Conservation (phyloP, 805 yeast species). For the Kluyveromyces wickerhamii region DNA sequence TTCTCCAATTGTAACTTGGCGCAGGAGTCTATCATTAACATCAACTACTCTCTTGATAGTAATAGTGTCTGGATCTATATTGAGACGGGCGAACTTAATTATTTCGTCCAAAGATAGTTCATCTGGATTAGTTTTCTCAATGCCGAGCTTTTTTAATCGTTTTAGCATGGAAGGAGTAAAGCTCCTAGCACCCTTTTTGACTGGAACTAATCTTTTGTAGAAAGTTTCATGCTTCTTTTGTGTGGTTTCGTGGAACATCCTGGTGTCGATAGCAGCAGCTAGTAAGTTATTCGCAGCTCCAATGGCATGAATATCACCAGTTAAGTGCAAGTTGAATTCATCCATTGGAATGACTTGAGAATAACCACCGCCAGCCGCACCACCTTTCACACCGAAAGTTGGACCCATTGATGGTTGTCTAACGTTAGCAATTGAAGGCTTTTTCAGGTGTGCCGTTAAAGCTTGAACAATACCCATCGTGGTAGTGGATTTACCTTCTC, state of each 20-base stretch:
- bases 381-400: constrained; percentile 97
- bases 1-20: constrained; percentile 84
- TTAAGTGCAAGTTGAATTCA: constrained; percentile 93
- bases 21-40: constrained; percentile 83
- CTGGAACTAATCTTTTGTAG: constrained; percentile 80
- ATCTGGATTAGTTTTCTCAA: constrained; percentile 70
- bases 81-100: constrained; percentile 66
- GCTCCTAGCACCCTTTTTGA: constrained; percentile 67
- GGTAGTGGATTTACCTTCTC: constrained; percentile 96
- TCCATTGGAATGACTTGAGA: constrained; percentile 98
- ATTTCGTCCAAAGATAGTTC: constrained; percentile 73
- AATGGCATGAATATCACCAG: constrained; percentile 97
- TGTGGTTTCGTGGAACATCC: constrained; percentile 90
- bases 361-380: constrained; percentile 99
- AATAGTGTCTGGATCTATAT: constrained; percentile 83
- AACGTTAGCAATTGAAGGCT: constrained; percentile 84
- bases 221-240: constrained; percentile 72
- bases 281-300: constrained; percentile 87
- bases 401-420: constrained; percentile 99
- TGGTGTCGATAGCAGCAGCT: constrained; percentile 94
- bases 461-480: constrained; percentile 97
- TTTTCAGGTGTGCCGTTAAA: constrained; percentile 78
- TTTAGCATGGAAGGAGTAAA: constrained; percentile 74
- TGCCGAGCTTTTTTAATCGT: constrained; percentile 75
- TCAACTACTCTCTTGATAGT: constrained; percentile 93